phyloP scores from a whole-genome alignment of 345 rosid species.

The Rhizophora mangle region DNA sequence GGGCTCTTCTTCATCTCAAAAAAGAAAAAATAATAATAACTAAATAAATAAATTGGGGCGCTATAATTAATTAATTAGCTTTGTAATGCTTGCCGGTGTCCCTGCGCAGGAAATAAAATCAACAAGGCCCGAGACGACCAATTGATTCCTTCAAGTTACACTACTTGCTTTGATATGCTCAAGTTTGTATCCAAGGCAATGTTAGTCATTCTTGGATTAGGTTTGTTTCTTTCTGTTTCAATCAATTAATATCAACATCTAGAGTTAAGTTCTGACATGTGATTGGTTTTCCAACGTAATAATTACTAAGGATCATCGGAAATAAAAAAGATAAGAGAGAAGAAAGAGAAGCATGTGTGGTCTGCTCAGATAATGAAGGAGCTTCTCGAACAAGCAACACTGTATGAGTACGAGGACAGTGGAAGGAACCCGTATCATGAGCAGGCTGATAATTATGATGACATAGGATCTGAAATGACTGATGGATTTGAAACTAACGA shows the following conservation, averaged over 20 bases:
- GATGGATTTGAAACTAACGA: background rate
- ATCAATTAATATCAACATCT: background rate
- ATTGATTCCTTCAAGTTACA: constrained; percentile 39
- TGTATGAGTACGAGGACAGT: constrained; percentile 24
- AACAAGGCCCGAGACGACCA: background rate
- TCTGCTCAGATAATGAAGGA: constrained; percentile 43
- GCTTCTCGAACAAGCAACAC: constrained; percentile 14
- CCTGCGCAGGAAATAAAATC: constrained; percentile 1
- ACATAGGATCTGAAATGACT: background rate
- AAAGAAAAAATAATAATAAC: no score
- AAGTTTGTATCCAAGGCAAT: constrained; percentile 39
- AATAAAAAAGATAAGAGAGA: constrained; percentile 27
- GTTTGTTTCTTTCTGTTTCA: constrained; percentile 8
- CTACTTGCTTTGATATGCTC: constrained; percentile 28
- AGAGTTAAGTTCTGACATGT: background rate
- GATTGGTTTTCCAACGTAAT: background rate
- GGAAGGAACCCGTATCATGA: constrained; percentile 14
- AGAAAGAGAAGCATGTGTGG: constrained; percentile 46
- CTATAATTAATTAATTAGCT: background rate
- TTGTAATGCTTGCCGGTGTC: background rate
- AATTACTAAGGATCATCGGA: constrained; percentile 28
- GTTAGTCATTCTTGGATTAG: constrained; percentile 40
- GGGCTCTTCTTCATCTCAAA: no score
- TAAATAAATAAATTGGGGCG: no score
- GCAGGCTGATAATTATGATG: accelerated